Percentiles rank a stretch among this genome's conserved stretches.
Conservation (phyloP, 202 grass and related monocot species). For the Hordeum pubiflorum region DNA sequence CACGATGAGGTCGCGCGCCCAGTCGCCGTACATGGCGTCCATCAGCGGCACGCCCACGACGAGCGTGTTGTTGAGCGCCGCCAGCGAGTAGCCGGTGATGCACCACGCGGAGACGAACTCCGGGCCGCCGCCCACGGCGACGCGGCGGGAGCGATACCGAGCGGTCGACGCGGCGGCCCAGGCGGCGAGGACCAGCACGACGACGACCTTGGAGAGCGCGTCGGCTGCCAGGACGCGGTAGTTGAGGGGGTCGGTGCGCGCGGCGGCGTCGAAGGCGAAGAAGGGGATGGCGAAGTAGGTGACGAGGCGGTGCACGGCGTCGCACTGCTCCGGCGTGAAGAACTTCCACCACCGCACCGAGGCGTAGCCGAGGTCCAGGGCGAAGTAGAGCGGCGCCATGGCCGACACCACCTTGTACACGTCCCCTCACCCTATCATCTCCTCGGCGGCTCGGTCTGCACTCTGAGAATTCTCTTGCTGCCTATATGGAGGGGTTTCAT, state of each 20-base stretch:
- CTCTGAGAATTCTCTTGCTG: too few species aligned
- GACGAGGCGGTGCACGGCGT: constrained; percentile 70
- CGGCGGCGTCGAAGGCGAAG: constrained; percentile 75
- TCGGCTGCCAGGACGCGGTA: constrained; percentile 67
- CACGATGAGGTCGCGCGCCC: constrained; percentile 70
- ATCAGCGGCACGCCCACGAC: constrained; percentile 64
- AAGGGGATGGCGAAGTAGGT: constrained; percentile 66
- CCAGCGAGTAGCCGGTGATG: constrained; percentile 68
- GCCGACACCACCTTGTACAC: constrained; percentile 80
- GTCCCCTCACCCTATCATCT: constrained; percentile 73
- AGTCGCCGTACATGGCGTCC: constrained; percentile 63
- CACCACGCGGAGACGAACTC: constrained; percentile 26
- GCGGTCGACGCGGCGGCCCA: constrained; percentile 25
- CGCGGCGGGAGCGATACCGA: background rate
- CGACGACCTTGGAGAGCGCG: constrained; percentile 53
- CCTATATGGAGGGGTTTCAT: too few species aligned
- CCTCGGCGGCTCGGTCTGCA: too few species aligned
- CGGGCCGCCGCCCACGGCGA: background rate
- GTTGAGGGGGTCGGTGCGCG: constrained; percentile 63
- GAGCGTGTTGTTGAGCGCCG: constrained; percentile 68
- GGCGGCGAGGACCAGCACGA: constrained; percentile 29
- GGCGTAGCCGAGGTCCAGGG: constrained; percentile 63
- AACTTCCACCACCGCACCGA: constrained; percentile 80
- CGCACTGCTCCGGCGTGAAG: constrained; percentile 76
- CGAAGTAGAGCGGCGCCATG: constrained; percentile 85